Evolutionary conservation across 257 asterid species (phyloP).

Genomic region (Solanum appendiculatum): DNA sequence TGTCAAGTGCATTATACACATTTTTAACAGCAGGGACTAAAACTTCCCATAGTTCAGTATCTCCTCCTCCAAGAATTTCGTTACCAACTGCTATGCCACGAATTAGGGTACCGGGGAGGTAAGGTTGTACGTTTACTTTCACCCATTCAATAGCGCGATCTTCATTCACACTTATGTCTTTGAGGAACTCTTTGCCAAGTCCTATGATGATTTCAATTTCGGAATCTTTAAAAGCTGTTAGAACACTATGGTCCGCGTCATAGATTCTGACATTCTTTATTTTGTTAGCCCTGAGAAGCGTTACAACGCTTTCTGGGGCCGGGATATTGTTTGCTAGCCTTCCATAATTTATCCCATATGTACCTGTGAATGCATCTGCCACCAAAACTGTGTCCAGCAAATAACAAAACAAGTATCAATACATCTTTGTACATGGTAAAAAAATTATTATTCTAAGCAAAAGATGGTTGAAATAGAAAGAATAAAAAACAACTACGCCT

Average conservation of each 20-base stretch:
- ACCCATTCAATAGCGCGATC: slow-evolving; percentile 64
- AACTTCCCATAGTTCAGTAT: slow-evolving; percentile 55
- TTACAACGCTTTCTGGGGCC: slow-evolving; percentile 62
- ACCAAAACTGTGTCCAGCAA: slow-evolving; percentile 12
- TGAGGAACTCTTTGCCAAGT: slow-evolving; percentile 39
- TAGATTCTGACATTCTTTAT: slow-evolving; percentile 65
- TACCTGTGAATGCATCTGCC: slow-evolving; percentile 57
- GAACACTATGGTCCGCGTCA: slow-evolving; percentile 44
- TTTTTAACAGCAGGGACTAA: slow-evolving; percentile 64
- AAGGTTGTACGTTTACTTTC: slow-evolving; percentile 44
- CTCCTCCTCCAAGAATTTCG: slow-evolving; percentile 55
- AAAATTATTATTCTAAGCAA: neutral
- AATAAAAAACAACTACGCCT: neutral
- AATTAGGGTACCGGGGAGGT: slow-evolving; percentile 48
- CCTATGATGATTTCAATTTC: slow-evolving; percentile 62
- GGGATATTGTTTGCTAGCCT: slow-evolving; percentile 68
- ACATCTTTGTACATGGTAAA: neutral
- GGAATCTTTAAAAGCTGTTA: slow-evolving; percentile 45
- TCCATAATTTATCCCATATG: slow-evolving; percentile 77
- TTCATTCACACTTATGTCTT: slow-evolving; percentile 37
- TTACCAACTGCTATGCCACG: slow-evolving; percentile 79
- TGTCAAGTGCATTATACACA: slow-evolving; percentile 53
- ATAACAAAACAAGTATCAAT: neutral
- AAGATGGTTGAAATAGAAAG: neutral
- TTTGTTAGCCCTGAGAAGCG: slow-evolving; percentile 56